phyloP scores from a whole-genome alignment of 2,329 filamentous ascomycete species.

The Shiraia bambusicola region DNA sequence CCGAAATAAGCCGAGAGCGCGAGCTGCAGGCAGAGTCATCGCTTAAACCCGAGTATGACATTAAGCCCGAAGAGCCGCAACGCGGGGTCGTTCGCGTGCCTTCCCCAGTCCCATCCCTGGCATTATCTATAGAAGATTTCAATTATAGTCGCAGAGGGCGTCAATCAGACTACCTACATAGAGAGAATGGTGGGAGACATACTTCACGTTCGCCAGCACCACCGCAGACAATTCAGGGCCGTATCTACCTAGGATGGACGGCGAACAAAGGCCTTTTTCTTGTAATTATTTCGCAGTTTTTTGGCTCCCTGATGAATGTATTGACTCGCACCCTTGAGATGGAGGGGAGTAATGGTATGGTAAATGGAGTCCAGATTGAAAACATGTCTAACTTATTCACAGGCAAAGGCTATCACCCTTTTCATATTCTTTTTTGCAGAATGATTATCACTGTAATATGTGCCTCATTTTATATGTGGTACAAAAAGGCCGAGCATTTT shows the following conservation, averaged over 20 bases:
- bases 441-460: slow-evolving; percentile 72
- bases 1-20: slow-evolving; percentile 17
- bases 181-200: slow-evolving; percentile 17
- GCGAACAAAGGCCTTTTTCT: slow-evolving; percentile 72
- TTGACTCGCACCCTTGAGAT: slow-evolving; percentile 73
- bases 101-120: slow-evolving; percentile 36
- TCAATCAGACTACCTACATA: slow-evolving; percentile 19
- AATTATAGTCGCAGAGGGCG: slow-evolving; percentile 33
- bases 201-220: slow-evolving; percentile 26
- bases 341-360: slow-evolving; percentile 59
- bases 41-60: slow-evolving; percentile 24
- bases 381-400: neutral
- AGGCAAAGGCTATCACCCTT: slow-evolving; percentile 71
- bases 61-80: slow-evolving; percentile 31
- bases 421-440: slow-evolving; percentile 75
- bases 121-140: slow-evolving; percentile 41
- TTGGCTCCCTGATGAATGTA: slow-evolving; percentile 84
- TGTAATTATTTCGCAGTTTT: slow-evolving; percentile 75
- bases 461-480: slow-evolving; percentile 73
- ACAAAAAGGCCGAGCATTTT: slow-evolving; percentile 64
- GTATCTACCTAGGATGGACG: slow-evolving; percentile 53
- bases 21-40: slow-evolving; percentile 9
- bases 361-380: neutral
- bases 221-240: slow-evolving; percentile 21
- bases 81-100: slow-evolving; percentile 35